Evolutionary conservation across 2,329 filamentous ascomycete genomes (phyloP).

Genomic region (Diaporthe nobilis): DNA sequence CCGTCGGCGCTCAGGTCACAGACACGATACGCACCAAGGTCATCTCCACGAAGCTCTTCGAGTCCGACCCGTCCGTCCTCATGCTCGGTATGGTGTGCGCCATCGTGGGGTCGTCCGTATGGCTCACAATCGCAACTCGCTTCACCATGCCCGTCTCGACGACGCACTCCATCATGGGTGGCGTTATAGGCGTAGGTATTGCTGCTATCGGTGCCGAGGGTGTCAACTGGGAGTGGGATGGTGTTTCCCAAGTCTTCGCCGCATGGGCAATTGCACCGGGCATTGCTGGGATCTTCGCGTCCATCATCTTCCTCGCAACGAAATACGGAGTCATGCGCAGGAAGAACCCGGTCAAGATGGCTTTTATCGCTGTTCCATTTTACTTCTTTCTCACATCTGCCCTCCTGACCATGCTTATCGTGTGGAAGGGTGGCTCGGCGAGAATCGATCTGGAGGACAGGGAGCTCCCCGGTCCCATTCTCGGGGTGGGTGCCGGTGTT

Average conservation of each 20-base stretch:
- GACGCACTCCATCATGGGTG: conserved; percentile 72
- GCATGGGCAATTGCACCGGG: conserved; percentile 73
- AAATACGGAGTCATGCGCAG: conserved; percentile 70
- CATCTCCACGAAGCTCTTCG: conserved; percentile 64
- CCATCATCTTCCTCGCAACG: conserved; percentile 68
- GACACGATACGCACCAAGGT: conserved; percentile 74
- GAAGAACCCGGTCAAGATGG: conserved; percentile 66
- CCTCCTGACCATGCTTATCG: conserved; percentile 72
- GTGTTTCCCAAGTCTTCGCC: conserved; percentile 72
- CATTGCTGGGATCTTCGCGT: conserved; percentile 66
- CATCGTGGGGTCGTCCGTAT: conserved; percentile 65
- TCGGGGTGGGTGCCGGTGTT: conserved; percentile 66
- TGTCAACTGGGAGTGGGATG: conserved; percentile 68
- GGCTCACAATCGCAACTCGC: conserved; percentile 69
- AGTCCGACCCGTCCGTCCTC: conserved; percentile 62
- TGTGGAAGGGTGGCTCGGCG: conserved; percentile 66
- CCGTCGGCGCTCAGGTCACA: conserved; percentile 72
- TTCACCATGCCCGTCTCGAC: conserved; percentile 72
- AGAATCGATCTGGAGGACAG: conserved; percentile 62
- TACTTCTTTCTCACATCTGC: conserved; percentile 70
- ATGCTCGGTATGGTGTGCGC: conserved; percentile 73
- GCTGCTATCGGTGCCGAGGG: conserved; percentile 65
- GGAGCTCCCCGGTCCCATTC: conserved; percentile 66
- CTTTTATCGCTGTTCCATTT: conserved; percentile 66
- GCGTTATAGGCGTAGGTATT: conserved; percentile 72